A percentile compares a stretch with the other conserved stretches of the same genome.
Conservation (phyloP, 2,329 filamentous ascomycete genomes). For the Alternaria brassicicola region DNA sequence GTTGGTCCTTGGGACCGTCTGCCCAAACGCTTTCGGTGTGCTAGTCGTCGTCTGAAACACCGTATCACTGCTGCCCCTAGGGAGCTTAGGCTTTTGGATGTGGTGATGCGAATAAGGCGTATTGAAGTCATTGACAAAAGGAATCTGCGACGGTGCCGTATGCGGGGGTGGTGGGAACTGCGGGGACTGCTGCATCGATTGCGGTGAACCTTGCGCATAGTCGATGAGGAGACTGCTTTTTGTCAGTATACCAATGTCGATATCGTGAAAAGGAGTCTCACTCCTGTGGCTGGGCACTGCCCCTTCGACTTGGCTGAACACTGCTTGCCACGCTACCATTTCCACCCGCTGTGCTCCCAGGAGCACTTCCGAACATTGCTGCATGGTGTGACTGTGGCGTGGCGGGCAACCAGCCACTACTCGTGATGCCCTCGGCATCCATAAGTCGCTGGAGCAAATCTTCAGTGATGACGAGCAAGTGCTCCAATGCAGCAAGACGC, state of each 20-base stretch:
- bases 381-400: constrained; percentile 45
- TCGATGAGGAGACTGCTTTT: constrained; percentile 7
- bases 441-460: constrained; percentile 42
- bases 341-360: constrained; percentile 19
- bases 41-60: constrained; percentile 10
- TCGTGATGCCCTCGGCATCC: constrained; percentile 42
- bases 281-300: constrained; percentile 38
- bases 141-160: neutral
- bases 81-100: constrained; percentile 23
- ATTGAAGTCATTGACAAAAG: constrained; percentile 28
- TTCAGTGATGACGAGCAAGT: constrained; percentile 46
- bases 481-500: constrained; percentile 40
- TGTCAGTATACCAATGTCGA: neutral
- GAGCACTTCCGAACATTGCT: constrained; percentile 28
- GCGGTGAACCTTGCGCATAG: constrained; percentile 7
- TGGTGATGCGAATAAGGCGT: constrained; percentile 28
- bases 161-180: constrained; percentile 1
- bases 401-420: constrained; percentile 44
- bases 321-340: constrained; percentile 33
- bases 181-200: constrained; percentile 2
- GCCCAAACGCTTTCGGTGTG: constrained; percentile 15
- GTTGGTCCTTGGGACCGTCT: constrained; percentile 26
- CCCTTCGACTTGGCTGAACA: constrained; percentile 29
- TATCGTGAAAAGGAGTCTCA: constrained; percentile 10
- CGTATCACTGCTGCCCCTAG: constrained; percentile 35